These are phyloP conservation scores for Tetracladium setigerum DNA, from an alignment of 495 filamentous ascomycete genomes.

Conservation along the genomic window DNA sequence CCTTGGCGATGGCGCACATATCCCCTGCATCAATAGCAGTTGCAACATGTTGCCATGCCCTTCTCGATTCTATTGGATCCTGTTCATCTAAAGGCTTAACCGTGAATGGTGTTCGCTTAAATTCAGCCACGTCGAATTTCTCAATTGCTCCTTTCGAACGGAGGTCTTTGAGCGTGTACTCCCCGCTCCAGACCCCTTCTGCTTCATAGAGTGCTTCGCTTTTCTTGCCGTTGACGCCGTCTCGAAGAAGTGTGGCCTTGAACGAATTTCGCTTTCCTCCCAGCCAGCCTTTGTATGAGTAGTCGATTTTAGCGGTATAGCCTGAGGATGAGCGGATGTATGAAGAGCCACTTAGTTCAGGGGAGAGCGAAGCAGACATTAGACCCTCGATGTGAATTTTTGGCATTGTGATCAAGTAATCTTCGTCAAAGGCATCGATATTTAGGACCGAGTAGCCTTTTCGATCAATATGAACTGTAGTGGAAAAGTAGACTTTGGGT, in stretches of 20 bases:
- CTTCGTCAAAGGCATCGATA: slow-evolving; percentile 60
- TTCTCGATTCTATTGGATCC: slow-evolving; percentile 78
- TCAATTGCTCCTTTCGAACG: slow-evolving; percentile 60
- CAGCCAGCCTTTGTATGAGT: slow-evolving; percentile 87
- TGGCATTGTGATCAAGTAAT: slow-evolving; percentile 87
- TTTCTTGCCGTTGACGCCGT: slow-evolving; percentile 56
- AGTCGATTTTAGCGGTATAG: slow-evolving; percentile 88
- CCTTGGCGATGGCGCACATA: slow-evolving; percentile 66
- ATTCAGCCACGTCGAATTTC: slow-evolving; percentile 55
- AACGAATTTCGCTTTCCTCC: slow-evolving; percentile 94
- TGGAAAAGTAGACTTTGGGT: slow-evolving; percentile 91
- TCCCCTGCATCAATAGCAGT: slow-evolving; percentile 70
- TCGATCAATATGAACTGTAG: slow-evolving; percentile 92
- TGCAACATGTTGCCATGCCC: slow-evolving; percentile 84
- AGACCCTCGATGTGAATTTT: slow-evolving; percentile 90
- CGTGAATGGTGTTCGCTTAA: slow-evolving; percentile 57
- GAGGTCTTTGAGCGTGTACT: slow-evolving; percentile 67
- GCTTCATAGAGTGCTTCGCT: slow-evolving; percentile 77
- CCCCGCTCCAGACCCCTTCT: slow-evolving; percentile 87
- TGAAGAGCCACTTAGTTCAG: slow-evolving; percentile 76
- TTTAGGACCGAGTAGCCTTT: slow-evolving; percentile 88
- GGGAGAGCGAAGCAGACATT: slow-evolving; percentile 82
- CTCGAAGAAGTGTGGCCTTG: slow-evolving; percentile 57
- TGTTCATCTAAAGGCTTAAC: slow-evolving; percentile 73
- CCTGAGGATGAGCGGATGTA: slow-evolving; percentile 81